phyloP scores from a whole-genome alignment of 768 basidiomycete genomes.

The Mycena floridula region DNA sequence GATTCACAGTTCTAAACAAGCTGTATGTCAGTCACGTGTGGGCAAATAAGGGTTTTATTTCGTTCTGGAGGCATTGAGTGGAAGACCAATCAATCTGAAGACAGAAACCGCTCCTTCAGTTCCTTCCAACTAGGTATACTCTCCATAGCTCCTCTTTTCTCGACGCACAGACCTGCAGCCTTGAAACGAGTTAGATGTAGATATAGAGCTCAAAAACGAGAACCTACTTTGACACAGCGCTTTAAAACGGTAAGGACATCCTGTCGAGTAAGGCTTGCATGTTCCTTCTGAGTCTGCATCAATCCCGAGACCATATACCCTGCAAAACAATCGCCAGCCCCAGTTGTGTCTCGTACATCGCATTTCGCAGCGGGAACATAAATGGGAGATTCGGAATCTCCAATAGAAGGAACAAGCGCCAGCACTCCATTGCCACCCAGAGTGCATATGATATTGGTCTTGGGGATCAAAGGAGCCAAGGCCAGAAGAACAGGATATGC shows the following conservation, averaged over 20 bases:
- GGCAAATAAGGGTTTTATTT: too few species aligned
- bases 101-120: slow-evolving; percentile 25
- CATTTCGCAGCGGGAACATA: slow-evolving; percentile 43
- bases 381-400: slow-evolving; percentile 16
- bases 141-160: slow-evolving; percentile 50
- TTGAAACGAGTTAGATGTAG: slow-evolving; percentile 13
- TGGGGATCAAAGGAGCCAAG: slow-evolving; percentile 17
- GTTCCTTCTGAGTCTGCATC: slow-evolving; percentile 33
- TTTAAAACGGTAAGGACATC: slow-evolving; percentile 30
- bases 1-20: too few species aligned
- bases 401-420: slow-evolving; percentile 29
- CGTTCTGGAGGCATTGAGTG: too few species aligned
- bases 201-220: background rate
- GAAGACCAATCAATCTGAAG: too few species aligned
- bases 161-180: slow-evolving; percentile 61
- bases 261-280: slow-evolving; percentile 9
- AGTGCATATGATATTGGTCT: slow-evolving; percentile 50
- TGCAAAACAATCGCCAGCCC: slow-evolving; percentile 60
- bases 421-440: slow-evolving; percentile 47
- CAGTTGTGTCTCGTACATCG: slow-evolving; percentile 45
- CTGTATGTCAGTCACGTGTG: too few species aligned
- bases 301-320: slow-evolving; percentile 54
- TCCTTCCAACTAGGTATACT: slow-evolving; percentile 41
- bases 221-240: slow-evolving; percentile 36
- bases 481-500: slow-evolving; percentile 11